Conservation (phyloP, 2,329 filamentous ascomycete genomes). For the Clarireedia homoeocarpa region DNA sequence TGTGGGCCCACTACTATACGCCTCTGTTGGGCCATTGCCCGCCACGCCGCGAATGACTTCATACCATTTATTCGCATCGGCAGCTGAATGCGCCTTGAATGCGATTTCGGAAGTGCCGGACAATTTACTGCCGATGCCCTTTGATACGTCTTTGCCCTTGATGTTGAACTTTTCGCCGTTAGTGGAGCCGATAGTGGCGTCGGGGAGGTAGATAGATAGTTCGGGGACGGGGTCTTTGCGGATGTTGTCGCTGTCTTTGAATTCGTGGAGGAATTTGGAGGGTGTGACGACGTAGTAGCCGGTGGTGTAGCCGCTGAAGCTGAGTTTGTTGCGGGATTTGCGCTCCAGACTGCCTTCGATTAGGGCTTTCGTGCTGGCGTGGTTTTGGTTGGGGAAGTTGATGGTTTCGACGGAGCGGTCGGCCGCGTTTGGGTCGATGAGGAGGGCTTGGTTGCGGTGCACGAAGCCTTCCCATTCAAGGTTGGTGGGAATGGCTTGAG, state of each 20-base stretch:
- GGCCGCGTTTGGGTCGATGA: constrained; percentile 71
- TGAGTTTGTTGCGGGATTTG: constrained; percentile 80
- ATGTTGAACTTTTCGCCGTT: constrained; percentile 83
- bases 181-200: constrained; percentile 67
- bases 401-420: constrained; percentile 68
- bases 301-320: constrained; percentile 64
- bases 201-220: constrained; percentile 83
- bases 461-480: constrained; percentile 91
- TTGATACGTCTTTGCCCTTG: constrained; percentile 87
- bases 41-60: constrained; percentile 47
- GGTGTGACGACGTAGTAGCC: constrained; percentile 89
- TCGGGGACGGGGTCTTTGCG: constrained; percentile 72
- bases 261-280: constrained; percentile 86
- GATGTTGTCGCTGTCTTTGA: constrained; percentile 78
- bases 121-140: constrained; percentile 73
- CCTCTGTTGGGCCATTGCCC: constrained; percentile 13
- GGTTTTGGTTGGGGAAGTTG: constrained; percentile 81
- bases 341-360: constrained; percentile 86
- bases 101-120: constrained; percentile 69
- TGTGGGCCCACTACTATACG: constrained; percentile 15
- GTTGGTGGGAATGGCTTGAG: constrained; percentile 71
- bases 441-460: constrained; percentile 57
- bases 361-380: constrained; percentile 69
- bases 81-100: constrained; percentile 79
- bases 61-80: constrained; percentile 81